Percentiles rank a stretch among this genome's conserved stretches.
These are phyloP conservation scores for Apiospora koreana DNA, from an alignment of 2,329 filamentous ascomycete species.

Conservation along the genomic window DNA sequence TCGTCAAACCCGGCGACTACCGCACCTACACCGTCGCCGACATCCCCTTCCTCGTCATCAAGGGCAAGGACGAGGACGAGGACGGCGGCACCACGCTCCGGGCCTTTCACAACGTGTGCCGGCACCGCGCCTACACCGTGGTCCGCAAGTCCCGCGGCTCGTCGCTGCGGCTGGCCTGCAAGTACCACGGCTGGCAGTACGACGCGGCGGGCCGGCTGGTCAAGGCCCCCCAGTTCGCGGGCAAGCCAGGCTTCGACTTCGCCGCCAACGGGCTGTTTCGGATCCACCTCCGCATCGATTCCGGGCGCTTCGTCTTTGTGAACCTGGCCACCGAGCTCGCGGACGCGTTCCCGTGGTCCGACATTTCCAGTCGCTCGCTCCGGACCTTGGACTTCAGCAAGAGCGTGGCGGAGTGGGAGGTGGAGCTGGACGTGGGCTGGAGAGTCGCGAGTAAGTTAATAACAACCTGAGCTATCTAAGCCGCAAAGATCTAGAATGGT, in stretches of 20 bases:
- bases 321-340: conserved; percentile 7
- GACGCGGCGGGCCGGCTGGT: conserved; percentile 56
- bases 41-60: conserved; percentile 54
- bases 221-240: conserved; percentile 61
- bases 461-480: background rate
- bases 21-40: conserved; percentile 55
- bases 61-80: conserved; percentile 40
- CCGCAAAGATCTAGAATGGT: no score
- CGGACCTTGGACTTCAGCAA: background rate
- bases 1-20: conserved; percentile 56
- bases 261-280: conserved; percentile 55
- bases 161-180: conserved; percentile 55
- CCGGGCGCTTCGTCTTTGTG: background rate
- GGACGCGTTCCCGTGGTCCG: conserved; percentile 14
- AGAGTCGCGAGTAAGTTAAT: background rate
- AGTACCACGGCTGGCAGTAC: conserved; percentile 66
- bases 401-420: background rate
- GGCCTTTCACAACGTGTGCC: conserved; percentile 64
- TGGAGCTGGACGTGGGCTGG: background rate
- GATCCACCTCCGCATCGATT: conserved; percentile 54
- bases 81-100: conserved; percentile 45
- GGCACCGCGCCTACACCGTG: conserved; percentile 61
- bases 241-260: conserved; percentile 56
- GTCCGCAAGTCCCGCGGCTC: conserved; percentile 52
- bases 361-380: background rate